Conservation (phyloP, 805 yeast genomes). For the Yueomyces sp. region DNA sequence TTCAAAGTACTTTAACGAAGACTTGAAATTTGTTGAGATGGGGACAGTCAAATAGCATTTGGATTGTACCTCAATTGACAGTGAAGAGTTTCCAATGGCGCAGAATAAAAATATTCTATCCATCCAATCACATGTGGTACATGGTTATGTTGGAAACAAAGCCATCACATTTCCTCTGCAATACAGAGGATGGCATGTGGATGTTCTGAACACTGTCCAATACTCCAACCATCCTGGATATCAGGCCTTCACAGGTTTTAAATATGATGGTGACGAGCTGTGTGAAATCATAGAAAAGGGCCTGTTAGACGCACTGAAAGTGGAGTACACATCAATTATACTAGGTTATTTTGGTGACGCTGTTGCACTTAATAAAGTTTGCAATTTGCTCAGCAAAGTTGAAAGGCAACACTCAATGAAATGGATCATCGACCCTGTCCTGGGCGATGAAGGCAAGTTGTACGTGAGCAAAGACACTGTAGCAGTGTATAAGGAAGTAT, state of each 20-base stretch:
- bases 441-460: conserved; percentile 79
- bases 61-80: too few relatives aligned
- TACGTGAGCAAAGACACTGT: conserved; percentile 55
- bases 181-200: conserved; percentile 83
- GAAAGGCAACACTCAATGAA: conserved; percentile 12
- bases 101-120: conserved; percentile 26
- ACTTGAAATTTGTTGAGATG: too few relatives aligned
- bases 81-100: too few relatives aligned
- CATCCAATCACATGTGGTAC: conserved; percentile 84
- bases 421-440: conserved; percentile 78
- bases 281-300: conserved; percentile 39
- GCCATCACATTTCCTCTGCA: conserved; percentile 89
- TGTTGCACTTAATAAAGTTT: conserved; percentile 39
- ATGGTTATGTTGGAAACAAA: conserved; percentile 89
- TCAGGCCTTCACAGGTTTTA: conserved; percentile 48
- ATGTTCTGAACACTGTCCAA: conserved; percentile 75
- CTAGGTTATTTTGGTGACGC: conserved; percentile 71
- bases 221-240: conserved; percentile 91
- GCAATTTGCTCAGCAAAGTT: conserved; percentile 25
- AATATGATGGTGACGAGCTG: conserved; percentile 33
- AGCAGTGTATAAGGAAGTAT: conserved; percentile 36
- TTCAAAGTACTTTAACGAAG: too few relatives aligned
- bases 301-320: conserved; percentile 31
- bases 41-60: too few relatives aligned
- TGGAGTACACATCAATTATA: conserved; percentile 49